Conservation (phyloP, 345 rosid species). For the Lepidium didymum region DNA sequence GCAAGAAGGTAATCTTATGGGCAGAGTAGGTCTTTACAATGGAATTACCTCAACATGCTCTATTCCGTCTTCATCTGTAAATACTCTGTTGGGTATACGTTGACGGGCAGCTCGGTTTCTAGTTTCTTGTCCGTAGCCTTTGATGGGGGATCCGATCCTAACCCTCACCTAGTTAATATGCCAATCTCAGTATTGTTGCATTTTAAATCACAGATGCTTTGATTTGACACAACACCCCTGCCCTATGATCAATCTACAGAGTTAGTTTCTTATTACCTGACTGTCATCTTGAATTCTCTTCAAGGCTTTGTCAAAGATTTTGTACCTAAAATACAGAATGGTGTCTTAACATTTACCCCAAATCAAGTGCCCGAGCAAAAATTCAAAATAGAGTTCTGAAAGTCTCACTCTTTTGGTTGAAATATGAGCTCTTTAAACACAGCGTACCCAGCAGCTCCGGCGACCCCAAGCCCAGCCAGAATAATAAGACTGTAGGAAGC, state of each 20-base stretch:
- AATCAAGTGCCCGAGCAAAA: background rate
- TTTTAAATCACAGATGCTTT: background rate
- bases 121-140: constrained; percentile 94
- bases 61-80: constrained; percentile 90
- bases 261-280: constrained; percentile 45
- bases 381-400: constrained; percentile 2
- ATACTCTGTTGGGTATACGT: constrained; percentile 69
- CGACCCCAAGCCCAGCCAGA: constrained; percentile 88
- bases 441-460: constrained; percentile 85
- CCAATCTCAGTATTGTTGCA: background rate
- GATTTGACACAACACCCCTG: background rate
- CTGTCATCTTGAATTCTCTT: constrained; percentile 88
- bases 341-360: background rate
- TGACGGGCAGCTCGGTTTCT: constrained; percentile 97
- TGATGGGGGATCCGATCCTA: constrained; percentile 95
- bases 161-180: constrained; percentile 61
- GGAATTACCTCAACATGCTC: constrained; percentile 78
- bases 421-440: constrained; percentile 88
- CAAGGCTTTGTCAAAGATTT: constrained; percentile 73
- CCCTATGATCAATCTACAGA: constrained; percentile 12
- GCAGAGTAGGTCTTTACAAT: background rate
- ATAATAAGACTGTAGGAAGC: constrained; percentile 86
- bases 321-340: constrained; percentile 49
- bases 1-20: background rate
- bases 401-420: constrained; percentile 87